Evolutionary conservation across 169 alveolate species (phyloP).

Genomic region (Theileria parva): DNA sequence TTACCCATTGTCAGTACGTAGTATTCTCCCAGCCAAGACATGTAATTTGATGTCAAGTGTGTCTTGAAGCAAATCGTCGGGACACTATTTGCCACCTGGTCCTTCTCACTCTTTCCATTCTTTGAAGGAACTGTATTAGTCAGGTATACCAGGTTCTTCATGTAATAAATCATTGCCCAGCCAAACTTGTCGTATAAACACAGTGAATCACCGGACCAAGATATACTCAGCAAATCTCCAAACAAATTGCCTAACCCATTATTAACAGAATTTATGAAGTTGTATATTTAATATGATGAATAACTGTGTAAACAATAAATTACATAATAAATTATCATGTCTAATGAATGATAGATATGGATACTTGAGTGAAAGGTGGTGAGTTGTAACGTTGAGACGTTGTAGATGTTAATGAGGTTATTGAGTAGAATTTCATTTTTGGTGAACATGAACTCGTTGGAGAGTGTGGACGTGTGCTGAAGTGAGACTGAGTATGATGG

Average conservation of each 20-base stretch:
- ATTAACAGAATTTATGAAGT: neutral
- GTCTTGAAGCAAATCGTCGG: slow-evolving; percentile 54
- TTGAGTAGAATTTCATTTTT: slow-evolving; percentile 9
- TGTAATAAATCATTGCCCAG: slow-evolving; percentile 49
- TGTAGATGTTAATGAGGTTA: slow-evolving; percentile 1
- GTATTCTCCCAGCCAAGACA: slow-evolving; percentile 52
- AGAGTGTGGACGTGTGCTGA: slow-evolving; percentile 40
- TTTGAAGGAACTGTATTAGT: neutral
- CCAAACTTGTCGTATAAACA: slow-evolving; percentile 45
- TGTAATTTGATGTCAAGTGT: slow-evolving; percentile 27
- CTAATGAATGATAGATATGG: neutral
- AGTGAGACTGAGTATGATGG: slow-evolving; percentile 57
- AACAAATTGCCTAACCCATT: slow-evolving; percentile 40
- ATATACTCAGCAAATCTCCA: slow-evolving; percentile 47
- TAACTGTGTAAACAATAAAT: neutral
- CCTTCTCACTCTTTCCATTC: neutral
- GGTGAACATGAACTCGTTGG: slow-evolving; percentile 14
- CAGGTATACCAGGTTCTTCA: slow-evolving; percentile 39
- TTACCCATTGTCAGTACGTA: slow-evolving; percentile 44
- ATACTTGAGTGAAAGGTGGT: slow-evolving; percentile 11
- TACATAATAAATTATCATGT: neutral
- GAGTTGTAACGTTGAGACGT: slow-evolving; percentile 10
- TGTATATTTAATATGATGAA: neutral
- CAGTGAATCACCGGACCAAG: slow-evolving; percentile 60
- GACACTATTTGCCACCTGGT: slow-evolving; percentile 7